Percentiles rank a stretch among this genome's conserved stretches.
Evolutionary conservation across 2,329 filamentous ascomycete species (phyloP).

Genomic region (Dendryphion nanum): DNA sequence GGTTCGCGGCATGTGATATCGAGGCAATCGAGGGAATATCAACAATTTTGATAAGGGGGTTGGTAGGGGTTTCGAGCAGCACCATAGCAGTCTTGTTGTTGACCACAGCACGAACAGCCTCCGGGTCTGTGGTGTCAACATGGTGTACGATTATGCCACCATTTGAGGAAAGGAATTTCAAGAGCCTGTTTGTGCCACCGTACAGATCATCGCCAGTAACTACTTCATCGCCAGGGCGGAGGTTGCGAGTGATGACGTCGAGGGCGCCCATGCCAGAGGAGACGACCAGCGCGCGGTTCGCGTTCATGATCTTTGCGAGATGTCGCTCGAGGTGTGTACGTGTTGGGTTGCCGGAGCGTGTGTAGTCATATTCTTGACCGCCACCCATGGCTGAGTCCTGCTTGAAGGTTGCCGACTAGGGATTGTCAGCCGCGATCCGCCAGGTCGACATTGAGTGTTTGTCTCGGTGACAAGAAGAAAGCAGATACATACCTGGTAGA

Average conservation of each 20-base stretch:
- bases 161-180: conserved; percentile 87
- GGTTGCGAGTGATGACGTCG: conserved; percentile 89
- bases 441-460: not conserved
- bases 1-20: conserved; percentile 73
- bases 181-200: conserved; percentile 87
- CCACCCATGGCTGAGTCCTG: conserved; percentile 77
- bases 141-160: conserved; percentile 93
- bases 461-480: not conserved
- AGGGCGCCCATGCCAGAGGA: conserved; percentile 96
- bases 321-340: conserved; percentile 94
- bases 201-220: conserved; percentile 97
- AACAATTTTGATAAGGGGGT: conserved; percentile 96
- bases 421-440: conserved; percentile 14
- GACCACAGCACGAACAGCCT: conserved; percentile 67
- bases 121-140: conserved; percentile 84
- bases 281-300: conserved; percentile 84
- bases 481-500: conserved; percentile 73
- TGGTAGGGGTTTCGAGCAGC: conserved; percentile 92
- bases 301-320: conserved; percentile 98
- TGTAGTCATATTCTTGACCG: conserved; percentile 93
- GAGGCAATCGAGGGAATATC: conserved; percentile 81
- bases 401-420: conserved; percentile 95
- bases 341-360: conserved; percentile 94
- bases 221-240: conserved; percentile 92
- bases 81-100: conserved; percentile 89